These are phyloP conservation scores for Teunomyces cretensis DNA, from an alignment of 805 yeast genomes.

Conservation along the genomic window DNA sequence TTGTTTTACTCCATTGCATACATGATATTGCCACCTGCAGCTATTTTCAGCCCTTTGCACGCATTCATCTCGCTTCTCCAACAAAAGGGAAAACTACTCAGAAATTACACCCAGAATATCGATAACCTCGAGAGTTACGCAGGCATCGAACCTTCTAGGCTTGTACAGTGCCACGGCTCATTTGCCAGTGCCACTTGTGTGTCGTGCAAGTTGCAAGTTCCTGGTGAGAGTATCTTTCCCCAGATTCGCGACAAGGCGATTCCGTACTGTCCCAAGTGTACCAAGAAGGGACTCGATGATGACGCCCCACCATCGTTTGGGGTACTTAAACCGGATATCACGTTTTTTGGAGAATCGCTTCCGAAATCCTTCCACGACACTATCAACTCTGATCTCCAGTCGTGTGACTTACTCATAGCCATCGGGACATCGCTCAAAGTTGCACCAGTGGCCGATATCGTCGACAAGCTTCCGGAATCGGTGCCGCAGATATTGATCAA, in stretches of 20 bases:
- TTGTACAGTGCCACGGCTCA: slow-evolving; percentile 91
- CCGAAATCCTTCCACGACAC: slow-evolving; percentile 67
- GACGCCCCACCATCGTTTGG: slow-evolving; percentile 58
- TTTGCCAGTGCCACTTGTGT: slow-evolving; percentile 85
- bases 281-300: slow-evolving; percentile 17
- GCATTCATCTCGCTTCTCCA: slow-evolving; percentile 72
- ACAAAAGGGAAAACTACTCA: slow-evolving; percentile 70
- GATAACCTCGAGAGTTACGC: slow-evolving; percentile 84
- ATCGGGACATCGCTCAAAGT: slow-evolving; percentile 91
- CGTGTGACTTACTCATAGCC: slow-evolving; percentile 78
- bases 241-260: slow-evolving; percentile 58
- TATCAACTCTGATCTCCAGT: slow-evolving; percentile 56
- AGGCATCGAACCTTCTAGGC: slow-evolving; percentile 62
- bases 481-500: slow-evolving; percentile 83
- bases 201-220: slow-evolving; percentile 65
- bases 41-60: slow-evolving; percentile 54
- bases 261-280: slow-evolving; percentile 72
- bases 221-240: slow-evolving; percentile 64
- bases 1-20: slow-evolving; percentile 44
- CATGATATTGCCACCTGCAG: slow-evolving; percentile 43
- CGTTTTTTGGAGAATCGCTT: slow-evolving; percentile 84
- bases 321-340: slow-evolving; percentile 88
- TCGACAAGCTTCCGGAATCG: slow-evolving; percentile 66
- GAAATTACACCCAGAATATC: slow-evolving; percentile 90
- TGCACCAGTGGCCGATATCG: slow-evolving; percentile 87